Evolutionary conservation across 164 flowering plant species (phyloP).

Genomic region (Euptelea pleiosperma): DNA sequence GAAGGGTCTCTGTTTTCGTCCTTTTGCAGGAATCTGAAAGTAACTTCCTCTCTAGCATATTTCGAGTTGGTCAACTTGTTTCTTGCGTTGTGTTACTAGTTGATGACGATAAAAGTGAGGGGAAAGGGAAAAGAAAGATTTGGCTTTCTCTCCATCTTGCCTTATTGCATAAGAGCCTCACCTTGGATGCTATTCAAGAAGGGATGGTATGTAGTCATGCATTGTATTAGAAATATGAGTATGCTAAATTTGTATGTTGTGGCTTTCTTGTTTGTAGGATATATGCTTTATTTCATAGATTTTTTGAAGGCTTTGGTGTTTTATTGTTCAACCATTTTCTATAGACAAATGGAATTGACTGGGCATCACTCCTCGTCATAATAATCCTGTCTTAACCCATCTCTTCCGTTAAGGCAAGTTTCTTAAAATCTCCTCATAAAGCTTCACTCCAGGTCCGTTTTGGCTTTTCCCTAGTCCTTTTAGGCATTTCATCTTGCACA

Average conservation of each 20-base stretch:
- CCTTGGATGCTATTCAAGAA: constrained; percentile 73
- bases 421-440: too few relatives aligned
- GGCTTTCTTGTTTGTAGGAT: not conserved
- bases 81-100: constrained; percentile 74
- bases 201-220: constrained; percentile 70
- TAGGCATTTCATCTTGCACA: too few relatives aligned
- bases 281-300: not conserved
- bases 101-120: constrained; percentile 74
- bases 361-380: too few relatives aligned
- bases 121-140: constrained; percentile 56
- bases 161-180: constrained; percentile 63
- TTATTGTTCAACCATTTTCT: not conserved
- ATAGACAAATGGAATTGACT: not conserved
- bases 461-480: too few relatives aligned
- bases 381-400: too few relatives aligned
- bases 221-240: not conserved
- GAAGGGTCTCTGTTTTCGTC: not conserved
- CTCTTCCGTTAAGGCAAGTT: too few relatives aligned
- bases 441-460: too few relatives aligned
- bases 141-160: constrained; percentile 92
- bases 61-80: constrained; percentile 77
- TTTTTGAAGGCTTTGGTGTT: not conserved
- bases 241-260: not conserved
- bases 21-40: constrained; percentile 41
- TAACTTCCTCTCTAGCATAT: constrained; percentile 45